phyloP scores from a whole-genome alignment of 2,329 filamentous ascomycete species.

The Samsoniella hepiali region DNA sequence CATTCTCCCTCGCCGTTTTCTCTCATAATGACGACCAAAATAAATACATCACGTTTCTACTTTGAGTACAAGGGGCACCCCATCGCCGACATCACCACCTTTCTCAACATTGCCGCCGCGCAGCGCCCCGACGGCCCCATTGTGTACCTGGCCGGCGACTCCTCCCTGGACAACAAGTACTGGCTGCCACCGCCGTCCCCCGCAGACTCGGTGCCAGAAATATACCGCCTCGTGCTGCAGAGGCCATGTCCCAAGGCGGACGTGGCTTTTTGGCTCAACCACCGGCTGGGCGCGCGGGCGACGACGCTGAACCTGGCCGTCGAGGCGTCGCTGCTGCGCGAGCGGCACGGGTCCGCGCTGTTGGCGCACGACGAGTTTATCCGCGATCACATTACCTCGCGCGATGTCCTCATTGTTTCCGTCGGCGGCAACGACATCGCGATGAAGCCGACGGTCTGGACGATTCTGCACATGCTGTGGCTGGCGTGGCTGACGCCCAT shows the following conservation, averaged over 20 bases:
- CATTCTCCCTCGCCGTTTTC: background rate
- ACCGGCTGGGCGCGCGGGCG: background rate
- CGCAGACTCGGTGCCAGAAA: background rate
- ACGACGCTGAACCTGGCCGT: conserved; percentile 13
- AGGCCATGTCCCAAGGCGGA: background rate
- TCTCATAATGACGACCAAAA: background rate
- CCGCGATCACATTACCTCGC: background rate
- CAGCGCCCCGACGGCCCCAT: background rate
- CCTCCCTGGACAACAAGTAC: conserved; percentile 15
- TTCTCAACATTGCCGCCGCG: background rate
- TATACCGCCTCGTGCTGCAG: background rate
- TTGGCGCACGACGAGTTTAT: conserved; percentile 12
- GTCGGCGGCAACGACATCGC: conserved; percentile 17
- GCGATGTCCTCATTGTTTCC: conserved; percentile 11
- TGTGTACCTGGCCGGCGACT: conserved; percentile 16
- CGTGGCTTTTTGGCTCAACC: conserved; percentile 17
- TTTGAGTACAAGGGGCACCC: conserved; percentile 15
- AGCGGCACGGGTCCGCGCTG: background rate
- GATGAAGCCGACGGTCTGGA: conserved; percentile 5
- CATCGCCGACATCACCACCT: background rate
- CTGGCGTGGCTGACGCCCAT: conserved; percentile 16
- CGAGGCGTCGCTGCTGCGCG: conserved; percentile 13
- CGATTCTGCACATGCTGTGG: conserved; percentile 11
- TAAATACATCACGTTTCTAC: conserved; percentile 7
- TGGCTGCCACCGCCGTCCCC: conserved; percentile 4